Conservation (phyloP, 306 rosid species). For the Malus fusca region DNA sequence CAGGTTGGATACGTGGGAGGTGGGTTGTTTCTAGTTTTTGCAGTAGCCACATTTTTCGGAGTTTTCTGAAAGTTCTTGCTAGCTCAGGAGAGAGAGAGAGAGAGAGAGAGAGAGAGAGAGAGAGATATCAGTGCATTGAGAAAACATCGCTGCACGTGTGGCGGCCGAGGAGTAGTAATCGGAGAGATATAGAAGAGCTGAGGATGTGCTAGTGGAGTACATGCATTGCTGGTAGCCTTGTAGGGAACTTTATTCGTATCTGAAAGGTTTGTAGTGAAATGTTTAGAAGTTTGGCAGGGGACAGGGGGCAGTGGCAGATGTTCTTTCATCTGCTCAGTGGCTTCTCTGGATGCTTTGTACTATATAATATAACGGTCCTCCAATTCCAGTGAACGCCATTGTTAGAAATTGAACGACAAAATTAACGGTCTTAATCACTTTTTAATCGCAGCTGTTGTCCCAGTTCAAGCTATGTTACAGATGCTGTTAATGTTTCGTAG, state of each 20-base stretch:
- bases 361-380: background rate
- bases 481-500: background rate
- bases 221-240: background rate
- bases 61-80: conserved; percentile 41
- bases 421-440: background rate
- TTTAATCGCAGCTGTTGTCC: background rate
- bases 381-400: background rate
- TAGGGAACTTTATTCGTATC: background rate
- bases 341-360: background rate
- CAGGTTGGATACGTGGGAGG: conserved; percentile 98
- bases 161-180: background rate
- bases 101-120: background rate
- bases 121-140: background rate
- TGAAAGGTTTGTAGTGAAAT: background rate
- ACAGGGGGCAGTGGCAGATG: background rate
- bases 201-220: background rate
- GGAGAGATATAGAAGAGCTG: background rate
- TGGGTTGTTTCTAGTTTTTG: conserved; percentile 69
- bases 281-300: background rate
- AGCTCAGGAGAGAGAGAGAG: background rate
- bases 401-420: background rate
- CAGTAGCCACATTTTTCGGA: conserved; percentile 80
- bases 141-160: background rate
- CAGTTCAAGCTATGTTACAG: background rate
- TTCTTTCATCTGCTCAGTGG: background rate